These are phyloP conservation scores for Neobulgaria alba DNA, from an alignment of 2,329 filamentous ascomycete species.

Conservation along the genomic window DNA sequence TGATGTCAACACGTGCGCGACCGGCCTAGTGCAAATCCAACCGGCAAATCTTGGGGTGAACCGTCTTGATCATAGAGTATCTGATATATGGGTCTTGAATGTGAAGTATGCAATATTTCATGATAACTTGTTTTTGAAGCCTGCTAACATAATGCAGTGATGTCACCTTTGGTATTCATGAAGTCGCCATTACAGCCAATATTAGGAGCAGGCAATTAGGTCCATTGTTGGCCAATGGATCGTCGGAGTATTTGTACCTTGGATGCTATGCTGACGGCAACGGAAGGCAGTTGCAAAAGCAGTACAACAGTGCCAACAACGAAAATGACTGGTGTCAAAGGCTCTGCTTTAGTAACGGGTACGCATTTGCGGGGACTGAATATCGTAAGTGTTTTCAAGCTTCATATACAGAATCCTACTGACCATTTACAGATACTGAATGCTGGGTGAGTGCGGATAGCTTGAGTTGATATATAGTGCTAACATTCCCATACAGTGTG, in stretches of 20 bases:
- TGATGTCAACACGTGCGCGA: slow-evolving; percentile 24
- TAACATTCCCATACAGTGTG: slow-evolving; percentile 16
- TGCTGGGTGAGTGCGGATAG: no score
- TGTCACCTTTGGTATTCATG: slow-evolving; percentile 32
- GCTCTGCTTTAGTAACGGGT: slow-evolving; percentile 25
- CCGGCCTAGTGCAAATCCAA: slow-evolving; percentile 28
- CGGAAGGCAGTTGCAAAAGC: slow-evolving; percentile 29
- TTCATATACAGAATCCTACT: no score
- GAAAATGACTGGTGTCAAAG: slow-evolving; percentile 31
- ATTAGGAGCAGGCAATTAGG: slow-evolving; percentile 31
- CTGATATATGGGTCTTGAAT: slow-evolving; percentile 33
- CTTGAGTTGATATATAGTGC: slow-evolving; percentile 3
- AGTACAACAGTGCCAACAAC: slow-evolving; percentile 26
- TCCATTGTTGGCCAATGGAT: slow-evolving; percentile 29
- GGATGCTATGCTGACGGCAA: slow-evolving; percentile 34
- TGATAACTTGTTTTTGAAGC: no score
- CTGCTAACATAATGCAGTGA: slow-evolving; percentile 19
- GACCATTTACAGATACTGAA: no score
- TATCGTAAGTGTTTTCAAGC: no score
- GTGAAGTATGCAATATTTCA: slow-evolving; percentile 24
- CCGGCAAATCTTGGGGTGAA: slow-evolving; percentile 27
- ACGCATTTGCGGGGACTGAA: slow-evolving; percentile 30
- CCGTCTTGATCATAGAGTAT: slow-evolving; percentile 24
- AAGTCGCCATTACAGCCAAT: slow-evolving; percentile 29
- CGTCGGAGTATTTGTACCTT: slow-evolving; percentile 29